Percentiles rank a stretch among this genome's conserved stretches.
Evolutionary conservation across 306 rosid genomes (phyloP).

Genomic region (Prinsepia uniflora): DNA sequence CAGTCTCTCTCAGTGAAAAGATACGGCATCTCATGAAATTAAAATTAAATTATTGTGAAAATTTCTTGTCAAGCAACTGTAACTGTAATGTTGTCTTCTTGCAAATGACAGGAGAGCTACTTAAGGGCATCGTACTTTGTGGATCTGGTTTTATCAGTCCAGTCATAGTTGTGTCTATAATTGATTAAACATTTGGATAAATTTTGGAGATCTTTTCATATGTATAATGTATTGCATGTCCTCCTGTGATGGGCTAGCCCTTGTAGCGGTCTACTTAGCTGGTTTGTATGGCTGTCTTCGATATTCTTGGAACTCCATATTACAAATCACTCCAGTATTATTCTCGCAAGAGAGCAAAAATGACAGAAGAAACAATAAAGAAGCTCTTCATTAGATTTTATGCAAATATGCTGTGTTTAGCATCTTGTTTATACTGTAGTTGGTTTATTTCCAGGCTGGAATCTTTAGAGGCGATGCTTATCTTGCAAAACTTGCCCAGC

Average conservation of each 20-base stretch:
- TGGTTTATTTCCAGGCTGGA: conserved; percentile 59
- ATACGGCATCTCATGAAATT: too few relatives aligned
- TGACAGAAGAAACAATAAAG: neutral
- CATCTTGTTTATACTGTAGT: neutral
- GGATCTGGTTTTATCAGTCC: neutral
- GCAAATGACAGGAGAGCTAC: neutral
- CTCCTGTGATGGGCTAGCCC: neutral
- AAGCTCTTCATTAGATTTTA: neutral
- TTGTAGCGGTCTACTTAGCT: neutral
- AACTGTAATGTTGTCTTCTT: neutral
- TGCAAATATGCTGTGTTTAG: neutral
- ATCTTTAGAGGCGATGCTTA: conserved; percentile 48
- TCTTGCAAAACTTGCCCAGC: conserved; percentile 55
- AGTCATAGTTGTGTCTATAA: neutral
- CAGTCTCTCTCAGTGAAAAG: neutral
- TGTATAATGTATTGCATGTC: neutral
- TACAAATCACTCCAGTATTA: neutral
- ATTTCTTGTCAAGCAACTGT: neutral
- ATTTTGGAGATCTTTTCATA: neutral
- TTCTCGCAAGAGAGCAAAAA: neutral
- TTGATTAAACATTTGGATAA: neutral
- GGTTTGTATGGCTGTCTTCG: neutral
- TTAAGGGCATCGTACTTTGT: neutral
- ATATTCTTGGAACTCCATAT: neutral
- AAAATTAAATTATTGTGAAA: too few relatives aligned